phyloP scores from a whole-genome alignment of 2,329 filamentous ascomycete species.

The Colletotrichum tofieldiae region DNA sequence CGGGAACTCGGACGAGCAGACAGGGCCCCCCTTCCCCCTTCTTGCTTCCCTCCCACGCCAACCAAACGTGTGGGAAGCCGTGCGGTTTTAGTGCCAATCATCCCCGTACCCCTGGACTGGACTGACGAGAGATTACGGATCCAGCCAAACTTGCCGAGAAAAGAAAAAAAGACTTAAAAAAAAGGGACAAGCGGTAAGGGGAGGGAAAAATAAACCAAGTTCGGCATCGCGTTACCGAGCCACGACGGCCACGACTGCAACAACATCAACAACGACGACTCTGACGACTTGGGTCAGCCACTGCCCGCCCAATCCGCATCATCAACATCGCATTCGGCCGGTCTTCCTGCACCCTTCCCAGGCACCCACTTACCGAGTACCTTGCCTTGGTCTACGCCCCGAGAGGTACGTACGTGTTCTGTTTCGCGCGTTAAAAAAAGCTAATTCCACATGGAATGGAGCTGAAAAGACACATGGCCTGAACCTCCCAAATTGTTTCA shows the following conservation, averaged over 20 bases:
- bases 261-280: slow-evolving; percentile 22
- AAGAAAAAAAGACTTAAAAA: slow-evolving; percentile 9
- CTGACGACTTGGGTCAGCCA: slow-evolving; percentile 20
- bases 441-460: slow-evolving; percentile 40
- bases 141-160: slow-evolving; percentile 21
- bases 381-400: background rate
- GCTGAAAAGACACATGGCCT: slow-evolving; percentile 43
- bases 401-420: slow-evolving; percentile 23
- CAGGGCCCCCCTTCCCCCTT: slow-evolving; percentile 22
- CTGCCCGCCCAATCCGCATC: background rate
- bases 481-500: slow-evolving; percentile 40
- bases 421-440: slow-evolving; percentile 30
- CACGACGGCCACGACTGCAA: slow-evolving; percentile 15
- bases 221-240: slow-evolving; percentile 10
- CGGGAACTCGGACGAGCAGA: background rate
- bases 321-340: background rate
- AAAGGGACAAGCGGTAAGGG: no score
- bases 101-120: slow-evolving; percentile 32
- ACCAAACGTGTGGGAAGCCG: slow-evolving; percentile 29
- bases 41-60: slow-evolving; percentile 8
- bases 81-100: slow-evolving; percentile 36
- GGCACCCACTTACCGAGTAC: background rate
- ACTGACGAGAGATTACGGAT: slow-evolving; percentile 41
- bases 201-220: background rate
- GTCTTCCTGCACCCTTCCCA: background rate